These are phyloP conservation scores for Cryoendolithus antarcticus DNA, from an alignment of 2,329 filamentous ascomycete genomes.

Conservation along the genomic window DNA sequence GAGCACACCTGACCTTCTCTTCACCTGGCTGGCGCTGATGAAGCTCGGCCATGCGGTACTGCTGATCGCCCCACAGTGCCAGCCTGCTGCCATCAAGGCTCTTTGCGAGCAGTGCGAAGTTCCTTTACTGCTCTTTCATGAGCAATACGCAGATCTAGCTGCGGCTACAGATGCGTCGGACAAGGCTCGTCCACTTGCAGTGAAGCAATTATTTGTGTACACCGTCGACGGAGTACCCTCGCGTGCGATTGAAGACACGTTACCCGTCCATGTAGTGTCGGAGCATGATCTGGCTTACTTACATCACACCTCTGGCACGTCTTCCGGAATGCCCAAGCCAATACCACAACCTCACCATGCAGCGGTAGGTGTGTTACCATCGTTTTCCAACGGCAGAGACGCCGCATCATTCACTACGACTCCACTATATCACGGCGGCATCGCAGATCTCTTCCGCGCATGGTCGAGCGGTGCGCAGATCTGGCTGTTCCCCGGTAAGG, in stretches of 20 bases:
- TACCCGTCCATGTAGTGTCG: slow-evolving; percentile 6
- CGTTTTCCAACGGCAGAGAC: slow-evolving; percentile 24
- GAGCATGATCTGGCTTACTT: slow-evolving; percentile 41
- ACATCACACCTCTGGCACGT: slow-evolving; percentile 54
- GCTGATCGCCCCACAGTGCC: slow-evolving; percentile 43
- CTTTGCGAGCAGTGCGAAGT: slow-evolving; percentile 39
- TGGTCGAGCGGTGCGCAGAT: slow-evolving; percentile 49
- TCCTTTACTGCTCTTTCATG: slow-evolving; percentile 35
- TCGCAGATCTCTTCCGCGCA: slow-evolving; percentile 49
- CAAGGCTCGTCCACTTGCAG: too few relatives aligned
- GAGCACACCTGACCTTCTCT: slow-evolving; percentile 46
- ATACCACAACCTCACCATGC: slow-evolving; percentile 47
- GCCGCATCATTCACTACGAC: slow-evolving; percentile 51
- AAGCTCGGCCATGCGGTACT: slow-evolving; percentile 42
- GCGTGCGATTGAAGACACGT: too few relatives aligned
- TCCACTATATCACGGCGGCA: slow-evolving; percentile 53
- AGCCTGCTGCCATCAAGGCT: slow-evolving; percentile 37
- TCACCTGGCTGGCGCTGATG: slow-evolving; percentile 49
- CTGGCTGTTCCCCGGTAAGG: slow-evolving; percentile 49
- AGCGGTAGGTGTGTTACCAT: slow-evolving; percentile 43
- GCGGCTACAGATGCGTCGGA: slow-evolving; percentile 12
- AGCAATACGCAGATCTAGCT: slow-evolving; percentile 24
- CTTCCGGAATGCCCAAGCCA: slow-evolving; percentile 49
- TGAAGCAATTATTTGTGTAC: too few relatives aligned
- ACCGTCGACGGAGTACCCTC: too few relatives aligned